Conservation (phyloP, 352 stramenopile species). For the Proteromonas lacertae region DNA sequence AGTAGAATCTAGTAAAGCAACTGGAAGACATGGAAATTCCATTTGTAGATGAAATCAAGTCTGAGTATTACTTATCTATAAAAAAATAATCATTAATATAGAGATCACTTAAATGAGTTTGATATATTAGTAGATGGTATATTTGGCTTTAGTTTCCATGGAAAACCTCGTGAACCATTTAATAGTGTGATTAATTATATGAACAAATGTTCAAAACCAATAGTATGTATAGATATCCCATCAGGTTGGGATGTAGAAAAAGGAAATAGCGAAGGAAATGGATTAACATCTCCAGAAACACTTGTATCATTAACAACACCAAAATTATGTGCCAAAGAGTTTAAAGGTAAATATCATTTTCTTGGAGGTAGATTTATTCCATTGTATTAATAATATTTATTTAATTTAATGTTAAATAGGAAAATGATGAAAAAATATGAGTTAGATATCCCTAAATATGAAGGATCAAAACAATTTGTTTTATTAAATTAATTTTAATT, state of each 20-base stretch:
- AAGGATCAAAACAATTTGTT: no score
- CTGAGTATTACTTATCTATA: slow-evolving; percentile 1
- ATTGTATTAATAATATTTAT: no score
- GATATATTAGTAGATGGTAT: slow-evolving; percentile 83
- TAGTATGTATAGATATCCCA: slow-evolving; percentile 87
- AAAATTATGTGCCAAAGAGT: slow-evolving; percentile 56
- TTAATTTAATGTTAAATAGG: no score
- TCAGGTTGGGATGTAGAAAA: slow-evolving; percentile 82
- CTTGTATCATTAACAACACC: slow-evolving; percentile 76
- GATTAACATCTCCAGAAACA: slow-evolving; percentile 21
- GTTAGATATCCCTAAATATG: no score
- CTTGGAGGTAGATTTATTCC: slow-evolving; percentile 49
- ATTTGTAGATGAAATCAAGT: slow-evolving; percentile 6
- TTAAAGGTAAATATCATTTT: slow-evolving; percentile 62
- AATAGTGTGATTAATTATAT: slow-evolving; percentile 34
- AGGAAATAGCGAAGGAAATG: slow-evolving; percentile 22
- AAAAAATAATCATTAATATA: neutral
- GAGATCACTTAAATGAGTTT: slow-evolving; percentile 11
- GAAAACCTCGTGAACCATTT: slow-evolving; percentile 45
- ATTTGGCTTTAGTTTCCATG: slow-evolving; percentile 87
- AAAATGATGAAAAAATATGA: no score
- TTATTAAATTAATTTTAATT: no score
- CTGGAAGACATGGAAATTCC: slow-evolving; percentile 10
- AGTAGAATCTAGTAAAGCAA: slow-evolving; percentile 18
- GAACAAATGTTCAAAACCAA: slow-evolving; percentile 19